phyloP scores from a whole-genome alignment of 805 yeast species.

The Myxozyma nipponensis region DNA sequence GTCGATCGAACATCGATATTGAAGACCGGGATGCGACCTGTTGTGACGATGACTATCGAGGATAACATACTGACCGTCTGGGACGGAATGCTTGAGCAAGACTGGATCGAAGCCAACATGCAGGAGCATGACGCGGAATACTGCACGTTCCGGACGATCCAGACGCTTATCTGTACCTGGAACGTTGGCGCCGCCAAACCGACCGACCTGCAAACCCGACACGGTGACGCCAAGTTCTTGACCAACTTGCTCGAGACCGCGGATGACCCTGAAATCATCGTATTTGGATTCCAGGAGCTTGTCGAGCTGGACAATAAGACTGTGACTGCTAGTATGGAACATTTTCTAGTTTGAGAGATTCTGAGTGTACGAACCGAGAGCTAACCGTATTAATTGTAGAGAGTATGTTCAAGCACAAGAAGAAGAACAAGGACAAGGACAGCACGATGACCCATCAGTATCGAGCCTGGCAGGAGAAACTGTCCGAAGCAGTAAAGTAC shows the following conservation, averaged over 20 bases:
- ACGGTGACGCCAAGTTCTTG: slow-evolving; percentile 27
- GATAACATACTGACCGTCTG: slow-evolving; percentile 33
- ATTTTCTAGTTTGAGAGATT: not conserved
- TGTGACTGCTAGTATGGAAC: slow-evolving; percentile 54
- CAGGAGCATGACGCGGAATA: slow-evolving; percentile 31
- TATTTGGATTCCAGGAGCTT: slow-evolving; percentile 85
- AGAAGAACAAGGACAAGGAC: slow-evolving; percentile 48
- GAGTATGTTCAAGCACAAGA: slow-evolving; percentile 45
- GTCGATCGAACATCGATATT: slow-evolving; percentile 24
- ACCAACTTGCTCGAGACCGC: slow-evolving; percentile 30
- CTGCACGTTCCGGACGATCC: slow-evolving; percentile 30
- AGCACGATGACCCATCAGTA: slow-evolving; percentile 40
- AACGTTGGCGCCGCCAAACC: slow-evolving; percentile 43
- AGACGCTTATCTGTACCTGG: slow-evolving; percentile 41
- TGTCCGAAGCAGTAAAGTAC: slow-evolving; percentile 22
- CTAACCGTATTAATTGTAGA: slow-evolving; percentile 54
- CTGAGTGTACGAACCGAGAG: too few relatives aligned
- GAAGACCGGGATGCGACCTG: slow-evolving; percentile 30
- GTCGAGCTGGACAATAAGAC: slow-evolving; percentile 84
- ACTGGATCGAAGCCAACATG: slow-evolving; percentile 36
- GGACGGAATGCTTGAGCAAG: slow-evolving; percentile 38
- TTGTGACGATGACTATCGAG: slow-evolving; percentile 26
- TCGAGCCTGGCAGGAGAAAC: slow-evolving; percentile 35
- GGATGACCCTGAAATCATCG: slow-evolving; percentile 62
- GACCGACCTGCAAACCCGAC: slow-evolving; percentile 29